These are phyloP conservation scores for Selaginella moellendorffii DNA, from an alignment of 75 land plant genomes.

Conservation along the genomic window DNA sequence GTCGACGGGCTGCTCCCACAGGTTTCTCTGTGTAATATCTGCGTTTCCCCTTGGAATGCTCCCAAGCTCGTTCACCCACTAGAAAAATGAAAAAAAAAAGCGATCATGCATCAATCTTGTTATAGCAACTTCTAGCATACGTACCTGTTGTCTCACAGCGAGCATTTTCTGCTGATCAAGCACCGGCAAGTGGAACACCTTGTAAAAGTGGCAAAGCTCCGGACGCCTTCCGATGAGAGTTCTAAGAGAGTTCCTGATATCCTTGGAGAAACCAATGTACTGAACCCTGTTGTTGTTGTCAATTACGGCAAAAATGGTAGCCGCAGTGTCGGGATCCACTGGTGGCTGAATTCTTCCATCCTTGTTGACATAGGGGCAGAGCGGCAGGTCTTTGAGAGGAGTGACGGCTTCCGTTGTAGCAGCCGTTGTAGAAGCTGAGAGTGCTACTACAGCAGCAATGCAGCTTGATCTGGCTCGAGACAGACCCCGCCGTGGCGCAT, in stretches of 20 bases:
- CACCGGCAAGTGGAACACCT: conserved; percentile 19
- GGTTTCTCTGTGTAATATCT: conserved; percentile 21
- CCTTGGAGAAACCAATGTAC: conserved; percentile 38
- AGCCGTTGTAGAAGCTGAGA: too few relatives aligned
- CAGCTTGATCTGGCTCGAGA: too few relatives aligned
- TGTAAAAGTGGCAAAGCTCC: conserved; percentile 32
- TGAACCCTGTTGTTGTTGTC: conserved; percentile 35
- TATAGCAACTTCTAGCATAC: not conserved
- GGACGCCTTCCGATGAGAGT: conserved; percentile 36
- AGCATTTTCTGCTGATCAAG: conserved; percentile 36
- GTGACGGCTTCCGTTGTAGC: conserved; percentile 14
- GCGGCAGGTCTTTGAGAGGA: conserved; percentile 20
- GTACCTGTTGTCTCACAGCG: conserved; percentile 24
- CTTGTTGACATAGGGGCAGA: conserved; percentile 21
- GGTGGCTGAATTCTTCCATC: conserved; percentile 32
- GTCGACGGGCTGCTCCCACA: conserved; percentile 33
- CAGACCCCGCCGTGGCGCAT: too few relatives aligned
- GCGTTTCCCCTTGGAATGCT: conserved; percentile 22
- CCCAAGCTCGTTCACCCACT: conserved; percentile 35
- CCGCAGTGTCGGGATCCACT: conserved; percentile 17
- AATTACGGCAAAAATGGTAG: conserved; percentile 29
- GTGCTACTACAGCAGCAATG: too few relatives aligned
- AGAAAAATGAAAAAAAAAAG: not conserved
- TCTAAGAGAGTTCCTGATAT: conserved; percentile 33
- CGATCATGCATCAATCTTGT: conserved; percentile 2